Base-by-base conservation (phyloP, 2,329 filamentous ascomycete genomes). In the Aspergillus ustus region DNA sequence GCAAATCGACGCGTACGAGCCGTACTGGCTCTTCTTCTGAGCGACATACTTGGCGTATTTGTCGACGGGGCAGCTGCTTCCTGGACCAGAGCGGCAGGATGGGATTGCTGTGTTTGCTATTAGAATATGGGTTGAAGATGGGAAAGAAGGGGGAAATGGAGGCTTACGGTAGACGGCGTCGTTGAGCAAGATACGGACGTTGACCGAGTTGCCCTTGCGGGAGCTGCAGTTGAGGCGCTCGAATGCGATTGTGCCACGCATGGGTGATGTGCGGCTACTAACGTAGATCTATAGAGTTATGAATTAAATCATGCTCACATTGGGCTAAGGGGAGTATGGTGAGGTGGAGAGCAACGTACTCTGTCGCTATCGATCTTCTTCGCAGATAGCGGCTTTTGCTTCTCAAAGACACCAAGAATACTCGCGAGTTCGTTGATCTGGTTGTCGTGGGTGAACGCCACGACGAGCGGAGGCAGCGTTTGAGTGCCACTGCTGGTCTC, bases 161-260 rank as follows among this genome's bases (percentile, higher is more conserved):
- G 9, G 31, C 64, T 63, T 57, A 66, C 64, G 85, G 69, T 89
- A 89, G 3, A 89, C 82, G 7, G 84, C 84, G 59, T 89, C 87
- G 67, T 90, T 89, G 46, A 89, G 77, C 11, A 82, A 77, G 52
- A 90, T 81, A 17, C 87, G 83, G 46, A 89, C 70, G 75, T 73
- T 44, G 77, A 79, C 20, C 31, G 65, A 31, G 43, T 62, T 62
- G 44, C 57, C 64, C 29, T 62, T 57, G 7, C 25, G 49, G 8
- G 52, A n/a, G 8, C 62, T 51, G 68, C 88, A 90, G 64, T 79
- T 85, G 62, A 90, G 75, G 8, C 85, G 81, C 73, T 91, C 88
- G 64, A 90, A 87, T 0, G 85, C 83, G 28, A 90, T 81, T 1
- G 87, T 89, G 2, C 88, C 88, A 7, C 87, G 80, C 87, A 90